Base-by-base conservation (phyloP, 2,329 filamentous ascomycete species). In the Phialemoniopsis sp. region DNA sequence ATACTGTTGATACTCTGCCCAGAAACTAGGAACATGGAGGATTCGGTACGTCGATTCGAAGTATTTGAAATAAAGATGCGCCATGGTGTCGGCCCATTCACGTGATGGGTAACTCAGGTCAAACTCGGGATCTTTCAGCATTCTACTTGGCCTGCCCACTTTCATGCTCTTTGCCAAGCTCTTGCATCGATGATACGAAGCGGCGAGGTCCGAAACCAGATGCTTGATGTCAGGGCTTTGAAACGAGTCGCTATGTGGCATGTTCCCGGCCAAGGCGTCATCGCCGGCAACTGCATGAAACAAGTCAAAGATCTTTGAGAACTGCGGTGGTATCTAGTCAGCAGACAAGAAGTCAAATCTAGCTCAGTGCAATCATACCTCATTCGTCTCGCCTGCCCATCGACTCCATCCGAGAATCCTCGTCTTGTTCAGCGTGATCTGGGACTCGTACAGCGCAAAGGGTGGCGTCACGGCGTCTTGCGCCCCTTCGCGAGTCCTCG, bases 31-130 rank as follows among this genome's bases (percentile, higher is more conserved):
- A 5, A 60, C 51, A 39, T 80, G 76, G 1, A 80, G 51, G 33
- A 80, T 69, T 4, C 73, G 67, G 37, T 76, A 67, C 0, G 64
- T 62, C 2, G 62, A 66, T 42, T 77, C 76, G 41, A 73, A 77
- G 0, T 57, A 68, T 3, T 54, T 52, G 32, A 78, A 66, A 52
- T 80, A 81, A 1, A 69, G 45, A 2, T 50, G 41, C 7, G 64
- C 60, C 52, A 71, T 62, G 12, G 47, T 29, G 40, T 78, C 70
- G 1, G 68, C 55, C 5, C 51, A 18, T 9, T 53, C 53, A 1
- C 55, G 58, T 3, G 53, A 38, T 2, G 58, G 63, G 1, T 49
- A 51, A 6, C 42, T 31, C 4, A 62, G 45, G 13, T 41, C 45
- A 13, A 54, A 44, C 3, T 48, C 43, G 3, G 52, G 46, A 18